Percentiles rank a stretch among this genome's conserved stretches.
Conservation (phyloP, 2,329 filamentous ascomycete species). For the Venturia effusa region DNA sequence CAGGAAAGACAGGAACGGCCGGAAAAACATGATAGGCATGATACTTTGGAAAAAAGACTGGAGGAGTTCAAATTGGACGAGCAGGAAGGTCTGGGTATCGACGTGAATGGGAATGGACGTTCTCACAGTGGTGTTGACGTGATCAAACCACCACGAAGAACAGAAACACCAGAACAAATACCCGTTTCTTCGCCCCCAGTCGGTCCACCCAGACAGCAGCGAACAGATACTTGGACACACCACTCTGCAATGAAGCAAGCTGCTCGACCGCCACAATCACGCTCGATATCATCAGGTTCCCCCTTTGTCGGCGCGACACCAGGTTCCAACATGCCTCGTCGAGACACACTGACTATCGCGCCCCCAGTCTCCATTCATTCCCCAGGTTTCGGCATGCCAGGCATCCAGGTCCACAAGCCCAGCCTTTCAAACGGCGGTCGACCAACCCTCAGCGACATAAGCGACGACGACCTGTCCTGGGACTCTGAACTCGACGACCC, state of each 20-base stretch:
- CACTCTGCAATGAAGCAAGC: not conserved
- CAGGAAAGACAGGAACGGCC: slow-evolving; percentile 11
- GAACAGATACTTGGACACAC: not conserved
- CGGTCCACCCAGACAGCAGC: not conserved
- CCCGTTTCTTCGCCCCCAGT: not conserved
- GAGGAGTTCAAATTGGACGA: slow-evolving; percentile 10
- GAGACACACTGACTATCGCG: slow-evolving; percentile 6
- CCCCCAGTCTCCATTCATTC: not conserved
- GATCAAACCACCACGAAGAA: not conserved
- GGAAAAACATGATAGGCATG: not conserved
- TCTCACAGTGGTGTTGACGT: not conserved
- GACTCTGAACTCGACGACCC: slow-evolving; percentile 30
- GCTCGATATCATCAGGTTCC: slow-evolving; percentile 2
- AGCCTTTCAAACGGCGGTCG: not conserved
- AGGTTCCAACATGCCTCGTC: not conserved
- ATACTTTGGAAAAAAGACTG: not conserved
- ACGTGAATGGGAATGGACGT: slow-evolving; percentile 1
- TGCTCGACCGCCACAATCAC: not conserved
- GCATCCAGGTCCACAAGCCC: slow-evolving; percentile 9
- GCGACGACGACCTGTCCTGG: slow-evolving; percentile 27
- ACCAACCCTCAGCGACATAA: slow-evolving; percentile 19
- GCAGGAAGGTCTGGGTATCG: slow-evolving; percentile 9
- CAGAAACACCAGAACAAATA: slow-evolving; percentile 2
- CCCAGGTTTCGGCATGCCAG: slow-evolving; percentile 5
- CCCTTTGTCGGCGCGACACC: not conserved